Evolutionary conservation across 2,329 filamentous ascomycete species (phyloP).

Genomic region (Diaporthe amygdali): DNA sequence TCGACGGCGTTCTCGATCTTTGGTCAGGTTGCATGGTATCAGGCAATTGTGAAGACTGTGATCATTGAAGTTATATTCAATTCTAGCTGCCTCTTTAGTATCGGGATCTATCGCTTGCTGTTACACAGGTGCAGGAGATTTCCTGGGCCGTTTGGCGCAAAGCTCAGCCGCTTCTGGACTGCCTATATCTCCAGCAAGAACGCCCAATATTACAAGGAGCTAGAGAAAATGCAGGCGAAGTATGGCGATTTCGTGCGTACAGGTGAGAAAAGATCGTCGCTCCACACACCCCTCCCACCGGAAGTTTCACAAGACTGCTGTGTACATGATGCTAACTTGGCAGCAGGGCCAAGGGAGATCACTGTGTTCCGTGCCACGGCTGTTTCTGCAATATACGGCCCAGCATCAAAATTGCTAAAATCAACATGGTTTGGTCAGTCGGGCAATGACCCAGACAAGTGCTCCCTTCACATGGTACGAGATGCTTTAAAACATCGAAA

Average conservation of each 20-base stretch:
- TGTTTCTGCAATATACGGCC: constrained; percentile 28
- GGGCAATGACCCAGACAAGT: background rate
- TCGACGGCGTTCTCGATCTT: background rate
- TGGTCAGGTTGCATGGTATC: background rate
- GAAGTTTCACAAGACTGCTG: background rate
- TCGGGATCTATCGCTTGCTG: background rate
- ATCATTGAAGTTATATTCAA: background rate
- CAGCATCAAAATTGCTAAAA: constrained; percentile 27
- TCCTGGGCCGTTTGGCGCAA: background rate
- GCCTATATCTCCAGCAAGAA: background rate
- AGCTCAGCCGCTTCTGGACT: constrained; percentile 1
- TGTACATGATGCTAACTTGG: background rate
- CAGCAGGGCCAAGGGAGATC: constrained; percentile 6
- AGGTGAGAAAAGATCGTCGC: background rate
- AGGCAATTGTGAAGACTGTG: background rate
- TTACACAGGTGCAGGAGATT: background rate
- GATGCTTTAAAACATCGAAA: background rate
- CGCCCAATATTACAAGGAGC: background rate
- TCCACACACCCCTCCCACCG: too few relatives aligned
- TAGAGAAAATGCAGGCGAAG: background rate
- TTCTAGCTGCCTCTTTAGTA: background rate
- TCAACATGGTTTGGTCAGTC: constrained; percentile 28
- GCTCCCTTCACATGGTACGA: background rate
- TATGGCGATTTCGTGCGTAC: constrained; percentile 15
- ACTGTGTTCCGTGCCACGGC: constrained; percentile 23